These are phyloP conservation scores for Polygonum maritimum DNA, from an alignment of 148 eudicot genomes.

Conservation along the genomic window DNA sequence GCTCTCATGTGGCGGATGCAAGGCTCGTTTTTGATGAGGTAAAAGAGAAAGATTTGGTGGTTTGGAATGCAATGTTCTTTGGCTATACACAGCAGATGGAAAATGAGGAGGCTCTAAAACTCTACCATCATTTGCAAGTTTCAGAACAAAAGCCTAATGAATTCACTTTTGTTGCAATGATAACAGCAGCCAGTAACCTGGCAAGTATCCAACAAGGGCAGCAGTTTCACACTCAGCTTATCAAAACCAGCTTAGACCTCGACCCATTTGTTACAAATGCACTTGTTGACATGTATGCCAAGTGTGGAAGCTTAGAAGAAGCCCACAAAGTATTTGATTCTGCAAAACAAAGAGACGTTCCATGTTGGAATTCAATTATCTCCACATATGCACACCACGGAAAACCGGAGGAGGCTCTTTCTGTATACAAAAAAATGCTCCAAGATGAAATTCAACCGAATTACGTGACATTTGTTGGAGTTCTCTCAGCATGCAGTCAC, in stretches of 20 bases:
- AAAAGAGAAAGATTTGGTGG: slow-evolving; percentile 46
- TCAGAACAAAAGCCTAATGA: slow-evolving; percentile 30
- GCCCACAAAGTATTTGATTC: slow-evolving; percentile 40
- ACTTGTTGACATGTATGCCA: slow-evolving; percentile 61
- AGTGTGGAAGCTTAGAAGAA: slow-evolving; percentile 54
- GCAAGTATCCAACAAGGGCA: slow-evolving; percentile 46
- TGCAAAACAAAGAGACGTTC: slow-evolving; percentile 28
- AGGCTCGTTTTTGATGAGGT: slow-evolving; percentile 50
- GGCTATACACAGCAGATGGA: slow-evolving; percentile 46
- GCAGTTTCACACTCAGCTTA: slow-evolving; percentile 49
- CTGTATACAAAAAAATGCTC: slow-evolving; percentile 39
- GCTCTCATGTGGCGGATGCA: slow-evolving; percentile 41
- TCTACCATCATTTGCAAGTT: slow-evolving; percentile 38
- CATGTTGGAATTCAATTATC: slow-evolving; percentile 75
- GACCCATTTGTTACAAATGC: slow-evolving; percentile 48
- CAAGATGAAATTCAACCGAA: slow-evolving; percentile 42
- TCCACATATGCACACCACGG: slow-evolving; percentile 59
- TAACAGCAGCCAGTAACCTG: slow-evolving; percentile 47
- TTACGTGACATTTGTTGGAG: slow-evolving; percentile 50
- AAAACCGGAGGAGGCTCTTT: slow-evolving; percentile 54
- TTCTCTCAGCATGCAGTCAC: slow-evolving; percentile 67
- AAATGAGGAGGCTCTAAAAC: slow-evolving; percentile 50
- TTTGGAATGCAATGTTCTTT: slow-evolving; percentile 66
- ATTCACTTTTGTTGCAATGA: slow-evolving; percentile 46
- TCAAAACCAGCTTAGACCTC: slow-evolving; percentile 38